phyloP scores from a whole-genome alignment of 352 stramenopile genomes.

The Phytophthora boehmeriae region DNA sequence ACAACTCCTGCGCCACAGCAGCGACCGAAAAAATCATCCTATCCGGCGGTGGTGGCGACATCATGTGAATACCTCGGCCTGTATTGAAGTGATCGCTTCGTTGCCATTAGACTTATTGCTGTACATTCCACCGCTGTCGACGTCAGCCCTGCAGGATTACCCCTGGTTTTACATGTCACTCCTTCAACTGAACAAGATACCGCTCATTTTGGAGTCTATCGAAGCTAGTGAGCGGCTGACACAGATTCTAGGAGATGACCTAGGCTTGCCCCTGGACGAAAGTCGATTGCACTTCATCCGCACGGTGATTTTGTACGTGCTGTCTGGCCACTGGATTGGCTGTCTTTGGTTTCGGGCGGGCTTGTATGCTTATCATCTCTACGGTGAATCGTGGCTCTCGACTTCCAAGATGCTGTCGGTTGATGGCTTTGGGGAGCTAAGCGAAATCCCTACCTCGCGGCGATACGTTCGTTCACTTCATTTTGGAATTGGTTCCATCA shows the following conservation, averaged over 20 bases:
- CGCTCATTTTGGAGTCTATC: conserved; percentile 50
- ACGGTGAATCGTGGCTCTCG: conserved; percentile 63
- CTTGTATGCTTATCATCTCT: conserved; percentile 48
- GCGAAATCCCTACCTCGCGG: conserved; percentile 43
- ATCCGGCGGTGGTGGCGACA: conserved; percentile 11
- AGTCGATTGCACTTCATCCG: conserved; percentile 57
- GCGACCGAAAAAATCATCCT: neutral
- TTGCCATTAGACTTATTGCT: conserved; percentile 59
- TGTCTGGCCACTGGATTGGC: conserved; percentile 72
- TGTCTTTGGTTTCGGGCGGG: conserved; percentile 68
- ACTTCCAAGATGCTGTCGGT: conserved; percentile 59
- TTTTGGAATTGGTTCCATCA: conserved; percentile 67
- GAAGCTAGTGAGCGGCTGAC: conserved; percentile 56
- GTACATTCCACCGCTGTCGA: conserved; percentile 42
- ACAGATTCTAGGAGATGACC: conserved; percentile 54
- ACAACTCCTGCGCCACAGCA: neutral
- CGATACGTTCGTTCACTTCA: conserved; percentile 66
- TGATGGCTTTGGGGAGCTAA: conserved; percentile 46
- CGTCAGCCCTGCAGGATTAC: conserved; percentile 18
- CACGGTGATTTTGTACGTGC: conserved; percentile 52
- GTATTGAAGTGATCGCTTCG: conserved; percentile 41
- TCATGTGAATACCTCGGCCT: conserved; percentile 10
- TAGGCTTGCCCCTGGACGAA: conserved; percentile 60
- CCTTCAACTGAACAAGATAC: conserved; percentile 69
- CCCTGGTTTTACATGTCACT: conserved; percentile 66